Percentiles rank a stretch among this genome's conserved stretches.
Conservation (phyloP, 495 filamentous ascomycete genomes). For the Annulohypoxylon stygium region DNA sequence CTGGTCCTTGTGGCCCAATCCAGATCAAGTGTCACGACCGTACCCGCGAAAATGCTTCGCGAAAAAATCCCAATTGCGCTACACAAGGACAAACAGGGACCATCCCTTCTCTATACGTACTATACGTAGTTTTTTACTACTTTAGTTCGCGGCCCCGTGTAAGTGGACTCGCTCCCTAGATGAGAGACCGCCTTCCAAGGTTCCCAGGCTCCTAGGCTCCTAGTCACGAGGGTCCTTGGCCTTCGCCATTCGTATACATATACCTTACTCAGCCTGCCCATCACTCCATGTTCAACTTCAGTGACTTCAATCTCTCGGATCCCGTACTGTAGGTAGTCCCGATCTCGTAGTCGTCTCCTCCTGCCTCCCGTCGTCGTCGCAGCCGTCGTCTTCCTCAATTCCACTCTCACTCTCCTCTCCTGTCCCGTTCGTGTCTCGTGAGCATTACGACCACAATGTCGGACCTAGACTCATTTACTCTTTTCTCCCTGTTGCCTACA, state of each 20-base stretch:
- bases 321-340: slow-evolving; percentile 24
- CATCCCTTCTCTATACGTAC: slow-evolving; percentile 31
- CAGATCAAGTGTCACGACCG: slow-evolving; percentile 15
- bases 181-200: slow-evolving; percentile 2
- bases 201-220: background rate
- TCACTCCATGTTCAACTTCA: background rate
- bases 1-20: slow-evolving; percentile 38
- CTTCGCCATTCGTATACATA: slow-evolving; percentile 31
- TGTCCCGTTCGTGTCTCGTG: slow-evolving; percentile 16
- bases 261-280: slow-evolving; percentile 30
- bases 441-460: slow-evolving; percentile 29
- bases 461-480: slow-evolving; percentile 50
- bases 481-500: slow-evolving; percentile 59
- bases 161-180: slow-evolving; percentile 33
- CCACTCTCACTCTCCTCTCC: background rate
- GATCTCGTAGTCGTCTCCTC: slow-evolving; percentile 21
- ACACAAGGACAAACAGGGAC: slow-evolving; percentile 38
- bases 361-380: background rate
- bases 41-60: slow-evolving; percentile 9
- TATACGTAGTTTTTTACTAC: slow-evolving; percentile 23
- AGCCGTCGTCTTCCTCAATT: slow-evolving; percentile 4
- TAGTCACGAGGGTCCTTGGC: slow-evolving; percentile 14
- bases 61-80: slow-evolving; percentile 27
- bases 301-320: slow-evolving; percentile 22
- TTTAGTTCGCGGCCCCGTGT: slow-evolving; percentile 26